Conservation (phyloP, 371 early-diverging fungal genomes). For the Fennellomyces sp. region DNA sequence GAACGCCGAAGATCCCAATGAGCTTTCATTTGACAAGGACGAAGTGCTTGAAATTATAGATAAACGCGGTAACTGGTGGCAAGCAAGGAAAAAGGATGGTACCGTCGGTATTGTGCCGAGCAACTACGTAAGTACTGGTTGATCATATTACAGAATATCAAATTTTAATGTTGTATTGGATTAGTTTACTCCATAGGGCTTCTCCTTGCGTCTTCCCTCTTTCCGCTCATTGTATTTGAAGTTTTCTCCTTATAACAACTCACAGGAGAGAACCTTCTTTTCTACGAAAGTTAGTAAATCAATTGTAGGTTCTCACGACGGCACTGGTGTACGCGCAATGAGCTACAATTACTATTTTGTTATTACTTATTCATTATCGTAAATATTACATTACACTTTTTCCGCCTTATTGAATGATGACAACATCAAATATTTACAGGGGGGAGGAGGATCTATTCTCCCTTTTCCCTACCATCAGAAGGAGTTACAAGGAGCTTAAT, state of each 20-base stretch:
- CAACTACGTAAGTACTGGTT: slow-evolving; percentile 70
- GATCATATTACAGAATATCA: neutral
- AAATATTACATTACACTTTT: neutral
- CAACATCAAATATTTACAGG: neutral
- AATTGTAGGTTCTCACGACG: too few relatives aligned
- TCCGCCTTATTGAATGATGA: too few relatives aligned
- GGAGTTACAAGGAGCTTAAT: too few relatives aligned
- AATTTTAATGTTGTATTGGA: neutral
- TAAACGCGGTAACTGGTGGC: slow-evolving; percentile 96
- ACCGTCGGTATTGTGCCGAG: slow-evolving; percentile 90
- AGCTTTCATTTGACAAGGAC: slow-evolving; percentile 84
- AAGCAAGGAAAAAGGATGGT: slow-evolving; percentile 82
- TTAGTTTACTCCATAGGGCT: neutral
- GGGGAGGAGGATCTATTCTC: too few relatives aligned
- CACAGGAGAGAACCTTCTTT: too few relatives aligned
- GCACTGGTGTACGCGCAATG: too few relatives aligned
- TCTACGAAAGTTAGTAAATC: too few relatives aligned
- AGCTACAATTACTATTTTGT: neutral
- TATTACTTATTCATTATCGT: neutral
- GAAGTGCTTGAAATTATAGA: slow-evolving; percentile 86
- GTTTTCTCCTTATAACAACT: too few relatives aligned
- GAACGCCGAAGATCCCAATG: slow-evolving; percentile 89
- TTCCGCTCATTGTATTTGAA: neutral
- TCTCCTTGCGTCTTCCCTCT: neutral
- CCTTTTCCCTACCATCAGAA: too few relatives aligned